phyloP scores from a whole-genome alignment of 176 grass and related monocot species.

The Alopecurus myosuroides region DNA sequence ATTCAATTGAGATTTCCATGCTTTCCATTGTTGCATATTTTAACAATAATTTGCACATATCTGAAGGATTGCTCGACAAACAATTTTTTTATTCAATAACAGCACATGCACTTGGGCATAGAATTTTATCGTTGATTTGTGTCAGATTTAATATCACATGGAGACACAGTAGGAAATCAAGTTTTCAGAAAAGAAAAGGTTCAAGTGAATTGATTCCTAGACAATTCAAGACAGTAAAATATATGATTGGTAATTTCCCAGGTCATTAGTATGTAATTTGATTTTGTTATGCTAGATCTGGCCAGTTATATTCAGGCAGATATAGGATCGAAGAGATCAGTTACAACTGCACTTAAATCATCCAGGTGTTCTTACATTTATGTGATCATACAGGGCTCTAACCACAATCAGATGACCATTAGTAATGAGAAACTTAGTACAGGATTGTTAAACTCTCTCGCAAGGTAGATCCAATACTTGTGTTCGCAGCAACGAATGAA shows the following conservation, averaged over 20 bases:
- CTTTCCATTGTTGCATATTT: background rate
- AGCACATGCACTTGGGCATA: constrained; percentile 1
- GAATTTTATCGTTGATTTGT: background rate
- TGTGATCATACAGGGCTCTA: constrained; percentile 11
- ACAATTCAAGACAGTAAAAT: background rate
- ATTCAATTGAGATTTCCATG: background rate
- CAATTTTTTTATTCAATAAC: constrained; percentile 8
- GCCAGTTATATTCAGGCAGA: background rate
- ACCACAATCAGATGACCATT: background rate
- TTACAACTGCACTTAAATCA: constrained; percentile 11
- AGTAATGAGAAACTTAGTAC: background rate
- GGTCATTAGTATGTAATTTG: background rate
- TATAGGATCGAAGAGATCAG: background rate
- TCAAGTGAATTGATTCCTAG: background rate
- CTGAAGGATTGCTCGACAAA: background rate
- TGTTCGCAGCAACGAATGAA: background rate
- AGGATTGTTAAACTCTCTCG: constrained; percentile 3
- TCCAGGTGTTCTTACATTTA: background rate
- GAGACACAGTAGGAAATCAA: background rate
- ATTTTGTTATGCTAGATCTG: constrained; percentile 8
- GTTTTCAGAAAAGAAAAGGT: background rate
- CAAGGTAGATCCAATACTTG: background rate
- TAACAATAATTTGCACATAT: constrained; percentile 10
- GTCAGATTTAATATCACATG: constrained; percentile 9
- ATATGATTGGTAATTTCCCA: background rate